Evolutionary conservation across 1,139 yeast genomes (phyloP), one percentile per base, ranked within the genome.

Genomic region (Pichia inconspicua): DNA sequence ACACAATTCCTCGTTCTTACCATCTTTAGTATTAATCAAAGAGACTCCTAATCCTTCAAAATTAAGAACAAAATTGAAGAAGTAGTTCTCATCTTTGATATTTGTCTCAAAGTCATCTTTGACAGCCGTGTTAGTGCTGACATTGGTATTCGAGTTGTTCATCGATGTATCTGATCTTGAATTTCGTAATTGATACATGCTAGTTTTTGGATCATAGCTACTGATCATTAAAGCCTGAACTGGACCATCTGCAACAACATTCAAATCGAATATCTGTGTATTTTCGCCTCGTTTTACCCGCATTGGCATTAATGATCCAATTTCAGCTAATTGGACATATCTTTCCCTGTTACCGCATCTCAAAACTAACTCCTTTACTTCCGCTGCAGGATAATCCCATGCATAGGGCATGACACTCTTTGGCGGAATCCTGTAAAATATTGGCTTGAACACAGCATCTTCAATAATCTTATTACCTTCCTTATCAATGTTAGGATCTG

Each of bases 351-450:
- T 87, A 49, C 82, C 84, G 9, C 82, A 70, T 52, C 90, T 73
- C 30, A 94, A 68, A 3, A 88, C 74, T 35, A 94, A 67, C 60
- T 90, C 96, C 63, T 89, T 90, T 42, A 84, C 77, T 12, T 80
- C 71, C 0, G 96, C 97, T 48, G 95, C 88, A 0, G 98, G 98
- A 66, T 79, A 92, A 63, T 94, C 98, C 88, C 96, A 94, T 0
- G 98, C 89, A 65, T 92, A 94, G 0, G 97, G 97, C 98, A 94
- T 94, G 2, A 88, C 95, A 69, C 96, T 87, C 62, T 80, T 82
- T 1, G 95, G 81, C 0, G 97, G 97, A 25, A 90, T 74, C 50
- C 78, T 77, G 62, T 90, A 92, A 59, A 75, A 80, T 25, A 88
- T 73, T 3, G 94, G 94, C 54, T 80, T 81, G 62, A 80, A 85